These are phyloP conservation scores for Vigna reflexopilosa DNA, from an alignment of 306 rosid species.

Conservation along the genomic window DNA sequence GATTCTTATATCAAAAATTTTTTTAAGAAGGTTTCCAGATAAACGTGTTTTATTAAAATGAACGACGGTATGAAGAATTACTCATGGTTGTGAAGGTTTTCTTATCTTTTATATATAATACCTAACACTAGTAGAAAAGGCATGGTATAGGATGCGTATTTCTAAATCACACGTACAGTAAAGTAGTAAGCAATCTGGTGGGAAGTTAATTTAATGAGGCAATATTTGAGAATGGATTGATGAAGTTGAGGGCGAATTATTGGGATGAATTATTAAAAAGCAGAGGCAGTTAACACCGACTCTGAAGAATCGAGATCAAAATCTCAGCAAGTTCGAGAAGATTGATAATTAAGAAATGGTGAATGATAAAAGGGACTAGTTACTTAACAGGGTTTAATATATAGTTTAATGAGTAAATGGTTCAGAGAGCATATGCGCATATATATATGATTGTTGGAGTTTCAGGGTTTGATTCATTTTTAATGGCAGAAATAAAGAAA, in stretches of 20 bases:
- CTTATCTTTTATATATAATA: too few species aligned
- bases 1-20: too few species aligned
- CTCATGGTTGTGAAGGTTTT: too few species aligned
- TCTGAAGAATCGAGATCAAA: background rate
- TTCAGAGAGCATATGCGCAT: slow-evolving; percentile 49
- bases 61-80: too few species aligned
- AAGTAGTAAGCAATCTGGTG: background rate
- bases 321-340: slow-evolving; percentile 48
- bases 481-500: background rate
- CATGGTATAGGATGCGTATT: slow-evolving; percentile 13
- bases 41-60: too few species aligned
- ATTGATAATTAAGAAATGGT: slow-evolving; percentile 28
- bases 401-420: slow-evolving; percentile 32
- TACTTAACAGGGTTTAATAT: slow-evolving; percentile 1
- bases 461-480: slow-evolving; percentile 19
- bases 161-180: slow-evolving; percentile 48
- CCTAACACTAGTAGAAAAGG: background rate
- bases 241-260: slow-evolving; percentile 6
- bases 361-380: slow-evolving; percentile 12
- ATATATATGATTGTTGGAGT: slow-evolving; percentile 35
- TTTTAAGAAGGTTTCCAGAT: accelerated
- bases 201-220: background rate
- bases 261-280: slow-evolving; percentile 3
- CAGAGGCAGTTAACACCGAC: slow-evolving; percentile 43
- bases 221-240: background rate